Evolutionary conservation across 2,329 filamentous ascomycete genomes (phyloP).

Genomic region (Hymenoscyphus infarciens): DNA sequence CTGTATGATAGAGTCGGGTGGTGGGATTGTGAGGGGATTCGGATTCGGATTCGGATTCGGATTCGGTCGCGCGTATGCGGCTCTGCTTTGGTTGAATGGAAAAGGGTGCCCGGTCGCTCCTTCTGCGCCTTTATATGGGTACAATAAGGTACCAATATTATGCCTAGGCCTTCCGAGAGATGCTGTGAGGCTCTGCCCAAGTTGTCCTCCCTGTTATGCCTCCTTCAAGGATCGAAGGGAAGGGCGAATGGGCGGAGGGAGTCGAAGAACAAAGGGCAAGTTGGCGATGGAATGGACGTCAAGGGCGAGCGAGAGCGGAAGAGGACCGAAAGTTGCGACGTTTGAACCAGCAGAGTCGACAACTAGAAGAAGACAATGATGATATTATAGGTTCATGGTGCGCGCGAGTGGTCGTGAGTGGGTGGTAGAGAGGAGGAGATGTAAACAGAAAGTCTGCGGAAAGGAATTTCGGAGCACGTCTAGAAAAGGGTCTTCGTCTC

Average conservation of each 20-base stretch:
- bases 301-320: not conserved
- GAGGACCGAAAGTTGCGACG: not conserved
- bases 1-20: not conserved
- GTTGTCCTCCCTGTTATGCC: not conserved
- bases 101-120: not conserved
- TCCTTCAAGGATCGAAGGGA: not conserved
- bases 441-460: not conserved
- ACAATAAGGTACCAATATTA: not conserved
- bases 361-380: not conserved
- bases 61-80: not conserved
- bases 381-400: not conserved
- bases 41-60: not conserved
- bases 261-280: not conserved
- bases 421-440: not conserved
- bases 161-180: not conserved
- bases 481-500: not conserved
- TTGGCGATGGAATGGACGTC: not conserved
- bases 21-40: not conserved
- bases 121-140: not conserved
- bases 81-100: not conserved
- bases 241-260: not conserved
- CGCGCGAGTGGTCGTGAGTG: not conserved
- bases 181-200: not conserved
- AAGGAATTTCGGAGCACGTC: not conserved
- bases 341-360: constrained; percentile 1